Evolutionary conservation across 2,329 filamentous ascomycete genomes (phyloP).

Genomic region (Botrytis paeoniae): DNA sequence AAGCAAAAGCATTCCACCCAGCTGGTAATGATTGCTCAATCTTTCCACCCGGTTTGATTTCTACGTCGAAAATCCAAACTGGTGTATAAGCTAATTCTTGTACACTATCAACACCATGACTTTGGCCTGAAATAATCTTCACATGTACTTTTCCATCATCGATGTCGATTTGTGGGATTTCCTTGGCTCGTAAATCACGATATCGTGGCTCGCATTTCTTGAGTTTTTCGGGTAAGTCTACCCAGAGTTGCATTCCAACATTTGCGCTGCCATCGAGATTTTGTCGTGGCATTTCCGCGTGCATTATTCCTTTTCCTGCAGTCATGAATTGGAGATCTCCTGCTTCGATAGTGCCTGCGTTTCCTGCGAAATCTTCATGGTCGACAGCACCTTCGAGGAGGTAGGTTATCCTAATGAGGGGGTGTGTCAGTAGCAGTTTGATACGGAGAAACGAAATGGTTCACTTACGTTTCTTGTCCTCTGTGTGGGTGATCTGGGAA

Average conservation of each 20-base stretch:
- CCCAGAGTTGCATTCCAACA: slow-evolving; percentile 91
- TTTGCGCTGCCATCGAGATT: slow-evolving; percentile 74
- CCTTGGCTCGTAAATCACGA: slow-evolving; percentile 72
- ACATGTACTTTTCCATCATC: slow-evolving; percentile 73
- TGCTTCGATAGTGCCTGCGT: slow-evolving; percentile 75
- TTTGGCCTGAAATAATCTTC: slow-evolving; percentile 87
- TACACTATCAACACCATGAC: slow-evolving; percentile 79
- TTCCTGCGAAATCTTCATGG: slow-evolving; percentile 88
- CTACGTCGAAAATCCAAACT: slow-evolving; percentile 90
- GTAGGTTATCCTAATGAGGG: slow-evolving; percentile 65
- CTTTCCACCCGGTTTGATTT: slow-evolving; percentile 73
- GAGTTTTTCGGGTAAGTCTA: slow-evolving; percentile 77
- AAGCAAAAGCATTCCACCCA: slow-evolving; percentile 88
- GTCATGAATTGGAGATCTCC: slow-evolving; percentile 99
- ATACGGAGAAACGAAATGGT: neutral
- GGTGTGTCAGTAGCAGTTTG: neutral
- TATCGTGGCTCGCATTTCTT: slow-evolving; percentile 92
- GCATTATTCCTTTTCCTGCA: slow-evolving; percentile 84
- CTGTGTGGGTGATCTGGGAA: slow-evolving; percentile 78
- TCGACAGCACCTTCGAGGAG: slow-evolving; percentile 81
- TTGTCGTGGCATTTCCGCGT: slow-evolving; percentile 89
- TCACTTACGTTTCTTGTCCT: slow-evolving; percentile 48
- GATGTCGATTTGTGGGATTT: slow-evolving; percentile 72
- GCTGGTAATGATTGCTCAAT: slow-evolving; percentile 72
- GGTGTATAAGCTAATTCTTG: slow-evolving; percentile 93